Percentiles rank a stretch among this genome's conserved stretches.
Evolutionary conservation across 2,329 filamentous ascomycete species (phyloP).

Genomic region (Botryosphaeria dothidea): DNA sequence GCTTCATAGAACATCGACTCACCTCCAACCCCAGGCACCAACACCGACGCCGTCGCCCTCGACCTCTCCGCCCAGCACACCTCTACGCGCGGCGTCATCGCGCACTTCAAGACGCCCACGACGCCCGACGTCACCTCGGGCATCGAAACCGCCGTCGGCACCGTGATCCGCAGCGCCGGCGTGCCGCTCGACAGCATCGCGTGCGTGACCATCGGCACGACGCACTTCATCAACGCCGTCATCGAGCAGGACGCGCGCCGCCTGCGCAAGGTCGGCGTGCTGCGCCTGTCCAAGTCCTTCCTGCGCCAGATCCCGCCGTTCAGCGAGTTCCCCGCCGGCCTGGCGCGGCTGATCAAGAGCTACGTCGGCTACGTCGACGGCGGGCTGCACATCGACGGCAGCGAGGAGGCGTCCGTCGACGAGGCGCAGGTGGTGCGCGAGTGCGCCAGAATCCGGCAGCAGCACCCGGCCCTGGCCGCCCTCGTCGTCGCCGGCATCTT

Average conservation of each 20-base stretch:
- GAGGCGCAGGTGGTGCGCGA: constrained; percentile 48
- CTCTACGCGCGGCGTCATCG: constrained; percentile 29
- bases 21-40: constrained; percentile 27
- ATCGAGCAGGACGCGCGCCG: constrained; percentile 28
- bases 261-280: constrained; percentile 47
- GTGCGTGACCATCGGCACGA: constrained; percentile 55
- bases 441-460: constrained; percentile 46
- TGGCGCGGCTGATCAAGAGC: constrained; percentile 46
- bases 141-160: constrained; percentile 36
- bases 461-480: constrained; percentile 44
- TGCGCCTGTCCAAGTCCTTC: constrained; percentile 52
- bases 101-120: constrained; percentile 37
- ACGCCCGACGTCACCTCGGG: constrained; percentile 40
- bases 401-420: constrained; percentile 42
- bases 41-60: constrained; percentile 37
- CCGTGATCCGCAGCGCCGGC: constrained; percentile 36
- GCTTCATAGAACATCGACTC: not conserved
- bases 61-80: constrained; percentile 29
- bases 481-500: constrained; percentile 61
- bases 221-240: constrained; percentile 41
- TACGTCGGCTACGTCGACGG: constrained; percentile 50
- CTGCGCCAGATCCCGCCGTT: constrained; percentile 53
- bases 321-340: constrained; percentile 46
- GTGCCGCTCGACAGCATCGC: constrained; percentile 36
- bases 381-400: constrained; percentile 48